Evolutionary conservation across 257 asterid genomes (phyloP).

Genomic region (Fraxinus quadrangulata): DNA sequence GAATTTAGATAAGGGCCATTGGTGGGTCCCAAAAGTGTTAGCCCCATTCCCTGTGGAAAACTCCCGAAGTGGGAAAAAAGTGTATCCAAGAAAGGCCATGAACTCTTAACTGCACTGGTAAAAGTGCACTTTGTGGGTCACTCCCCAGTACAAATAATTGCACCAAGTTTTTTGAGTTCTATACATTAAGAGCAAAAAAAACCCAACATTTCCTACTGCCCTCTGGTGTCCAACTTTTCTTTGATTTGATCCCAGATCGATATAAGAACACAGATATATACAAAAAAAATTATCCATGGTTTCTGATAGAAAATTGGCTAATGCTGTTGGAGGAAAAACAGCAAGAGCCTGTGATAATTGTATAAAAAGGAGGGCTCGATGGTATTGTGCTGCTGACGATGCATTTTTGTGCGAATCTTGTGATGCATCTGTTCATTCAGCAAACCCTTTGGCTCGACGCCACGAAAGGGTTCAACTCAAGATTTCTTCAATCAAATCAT

Average conservation of each 20-base stretch:
- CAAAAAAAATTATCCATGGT: slow-evolving; percentile 32
- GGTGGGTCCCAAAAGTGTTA: slow-evolving; percentile 40
- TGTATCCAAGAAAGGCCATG: slow-evolving; percentile 20
- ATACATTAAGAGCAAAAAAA: slow-evolving; percentile 22
- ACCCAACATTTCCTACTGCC: slow-evolving; percentile 6
- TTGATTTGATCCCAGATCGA: slow-evolving; percentile 18
- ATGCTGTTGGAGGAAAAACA: slow-evolving; percentile 61
- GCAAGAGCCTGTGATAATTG: slow-evolving; percentile 81
- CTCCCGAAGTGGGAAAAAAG: slow-evolving; percentile 36
- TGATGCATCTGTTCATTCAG: slow-evolving; percentile 75
- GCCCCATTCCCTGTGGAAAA: slow-evolving; percentile 29
- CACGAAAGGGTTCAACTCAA: slow-evolving; percentile 83
- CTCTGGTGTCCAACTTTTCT: slow-evolving; percentile 22
- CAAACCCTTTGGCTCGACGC: slow-evolving; percentile 69
- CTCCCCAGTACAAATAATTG: slow-evolving; percentile 47
- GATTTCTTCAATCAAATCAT: slow-evolving; percentile 34
- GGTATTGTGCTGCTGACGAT: slow-evolving; percentile 86
- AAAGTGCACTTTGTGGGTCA: slow-evolving; percentile 74
- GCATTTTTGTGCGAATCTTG: slow-evolving; percentile 80
- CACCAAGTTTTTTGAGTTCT: slow-evolving; percentile 7
- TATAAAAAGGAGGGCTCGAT: slow-evolving; percentile 57
- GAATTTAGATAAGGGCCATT: slow-evolving; percentile 53
- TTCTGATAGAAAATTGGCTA: slow-evolving; percentile 48
- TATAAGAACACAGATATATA: neutral
- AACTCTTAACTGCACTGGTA: slow-evolving; percentile 24